phyloP scores from a whole-genome alignment of 495 filamentous ascomycete genomes.

The Hyaloscypha variabilis region DNA sequence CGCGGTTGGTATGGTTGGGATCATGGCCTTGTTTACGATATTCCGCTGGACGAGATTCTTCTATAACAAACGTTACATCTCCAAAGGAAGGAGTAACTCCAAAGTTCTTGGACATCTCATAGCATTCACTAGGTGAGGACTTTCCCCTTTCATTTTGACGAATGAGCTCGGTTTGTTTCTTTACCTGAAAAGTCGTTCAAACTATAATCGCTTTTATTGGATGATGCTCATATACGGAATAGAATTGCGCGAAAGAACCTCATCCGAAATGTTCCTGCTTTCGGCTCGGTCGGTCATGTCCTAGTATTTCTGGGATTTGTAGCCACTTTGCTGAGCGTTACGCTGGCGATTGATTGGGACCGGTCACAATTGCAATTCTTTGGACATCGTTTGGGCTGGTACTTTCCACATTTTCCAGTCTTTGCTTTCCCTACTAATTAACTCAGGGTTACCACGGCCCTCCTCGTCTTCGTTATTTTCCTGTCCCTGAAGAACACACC shows the following conservation, averaged over 20 bases:
- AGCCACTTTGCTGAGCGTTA: slow-evolving; percentile 49
- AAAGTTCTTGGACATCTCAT: slow-evolving; percentile 4
- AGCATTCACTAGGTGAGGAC: slow-evolving; percentile 10
- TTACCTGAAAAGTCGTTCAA: too few relatives aligned
- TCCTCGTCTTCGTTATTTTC: slow-evolving; percentile 58
- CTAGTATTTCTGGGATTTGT: slow-evolving; percentile 49
- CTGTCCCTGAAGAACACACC: slow-evolving; percentile 63
- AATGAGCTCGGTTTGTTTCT: too few relatives aligned
- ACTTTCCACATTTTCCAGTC: slow-evolving; percentile 26
- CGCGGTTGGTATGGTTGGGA: slow-evolving; percentile 45
- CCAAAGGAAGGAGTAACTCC: slow-evolving; percentile 5
- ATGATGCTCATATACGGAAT: neutral
- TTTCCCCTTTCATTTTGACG: too few relatives aligned
- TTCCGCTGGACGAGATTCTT: slow-evolving; percentile 47
- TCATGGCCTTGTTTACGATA: slow-evolving; percentile 54
- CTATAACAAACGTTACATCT: slow-evolving; percentile 26
- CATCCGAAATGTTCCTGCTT: slow-evolving; percentile 48
- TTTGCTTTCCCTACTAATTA: neutral
- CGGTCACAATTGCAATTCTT: slow-evolving; percentile 33
- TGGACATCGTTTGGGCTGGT: slow-evolving; percentile 53
- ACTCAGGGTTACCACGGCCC: slow-evolving; percentile 53
- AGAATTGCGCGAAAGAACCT: slow-evolving; percentile 38
- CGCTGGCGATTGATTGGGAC: slow-evolving; percentile 48
- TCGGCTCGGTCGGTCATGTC: slow-evolving; percentile 54
- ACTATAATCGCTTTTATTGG: slow-evolving; percentile 1